Base-by-base conservation (phyloP, 2,329 filamentous ascomycete genomes). In the Beauveria sp. region DNA sequence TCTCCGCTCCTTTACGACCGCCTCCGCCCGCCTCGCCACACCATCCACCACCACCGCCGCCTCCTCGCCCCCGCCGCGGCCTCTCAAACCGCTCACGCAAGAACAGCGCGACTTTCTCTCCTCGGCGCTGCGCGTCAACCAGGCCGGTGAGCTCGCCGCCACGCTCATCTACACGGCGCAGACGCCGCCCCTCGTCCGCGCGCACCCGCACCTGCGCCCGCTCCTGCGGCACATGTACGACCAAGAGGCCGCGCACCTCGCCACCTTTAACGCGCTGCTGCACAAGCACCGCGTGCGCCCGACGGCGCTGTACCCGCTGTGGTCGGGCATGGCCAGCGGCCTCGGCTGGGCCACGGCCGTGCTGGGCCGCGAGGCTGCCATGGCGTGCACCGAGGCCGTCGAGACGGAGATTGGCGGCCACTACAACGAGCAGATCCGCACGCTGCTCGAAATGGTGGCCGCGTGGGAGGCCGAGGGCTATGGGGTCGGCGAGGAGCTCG, bases 141-240 rank as follows among this genome's bases (percentile, higher is more conserved):
- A 99, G 77, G 92, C 95, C 26, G 95, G 95, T 71, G 95, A 99
- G 77, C 85, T 99, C n/a, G 95, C 95, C 60, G 95, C 95, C 34
- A 93, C 91, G 28, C 85, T 96, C 61, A 99, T 99, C 74, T 99
- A 98, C 79, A 87, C 86, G 1, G 88, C 91, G 2, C 95, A 99
- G 75, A 93, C 87, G 1, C 91, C 93, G 0, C 84, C 88, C n/a
- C 78, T 98, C 58, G 81, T 91, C 62, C 83, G 85, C 66, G 84
- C 88, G 5, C 88, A 97, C 73, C 93, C 95, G 1, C 90, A 96
- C 72, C 86, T 99, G 20, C 88, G 91, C 7, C 89, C 91, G 0
- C 78, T 98, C 38, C 96, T 99, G 91, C 85, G 88, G 69, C 95
- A 98, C 81, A 99, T 99, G 95, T 93, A 96, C 79, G 91, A 95